These are phyloP conservation scores for Kluyveromyces marxianus DNA, from an alignment of 1,139 yeast genomes.

Conservation along the genomic window DNA sequence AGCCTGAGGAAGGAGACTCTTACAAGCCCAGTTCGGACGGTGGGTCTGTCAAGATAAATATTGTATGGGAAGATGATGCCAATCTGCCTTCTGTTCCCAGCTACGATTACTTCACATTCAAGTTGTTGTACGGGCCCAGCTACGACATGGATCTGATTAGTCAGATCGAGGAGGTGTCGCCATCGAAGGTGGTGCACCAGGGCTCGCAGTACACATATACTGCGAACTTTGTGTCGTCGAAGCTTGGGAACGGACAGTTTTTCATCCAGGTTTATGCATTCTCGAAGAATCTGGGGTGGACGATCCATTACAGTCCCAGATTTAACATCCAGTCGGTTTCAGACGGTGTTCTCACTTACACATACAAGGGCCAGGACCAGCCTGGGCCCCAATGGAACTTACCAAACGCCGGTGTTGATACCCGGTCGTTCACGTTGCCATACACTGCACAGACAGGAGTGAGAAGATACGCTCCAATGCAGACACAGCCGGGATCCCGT, in stretches of 20 bases:
- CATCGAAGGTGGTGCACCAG: neutral
- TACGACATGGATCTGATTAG: slow-evolving; percentile 28
- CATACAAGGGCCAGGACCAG: slow-evolving; percentile 16
- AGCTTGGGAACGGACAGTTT: slow-evolving; percentile 56
- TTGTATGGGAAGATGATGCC: slow-evolving; percentile 59
- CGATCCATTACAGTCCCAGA: slow-evolving; percentile 68
- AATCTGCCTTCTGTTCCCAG: slow-evolving; percentile 40
- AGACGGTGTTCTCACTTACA: slow-evolving; percentile 38
- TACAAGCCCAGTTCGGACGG: slow-evolving; percentile 44
- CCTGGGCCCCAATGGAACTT: slow-evolving; percentile 36
- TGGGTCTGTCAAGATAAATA: slow-evolving; percentile 35
- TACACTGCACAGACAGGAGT: slow-evolving; percentile 71
- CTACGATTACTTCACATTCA: slow-evolving; percentile 43
- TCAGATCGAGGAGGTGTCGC: neutral
- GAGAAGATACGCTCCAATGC: slow-evolving; percentile 86
- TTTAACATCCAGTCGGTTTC: slow-evolving; percentile 63
- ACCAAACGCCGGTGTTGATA: slow-evolving; percentile 25
- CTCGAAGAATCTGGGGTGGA: slow-evolving; percentile 30
- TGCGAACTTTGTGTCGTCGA: slow-evolving; percentile 37
- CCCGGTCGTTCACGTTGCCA: slow-evolving; percentile 42
- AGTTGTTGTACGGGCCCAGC: slow-evolving; percentile 60
- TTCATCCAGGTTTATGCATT: slow-evolving; percentile 60
- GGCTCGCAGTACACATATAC: slow-evolving; percentile 30
- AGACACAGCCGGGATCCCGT: slow-evolving; percentile 63
- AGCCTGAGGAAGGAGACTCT: slow-evolving; percentile 45